Base-by-base conservation (phyloP, 352 stramenopile genomes). In the Thalassiosira pacifica region DNA sequence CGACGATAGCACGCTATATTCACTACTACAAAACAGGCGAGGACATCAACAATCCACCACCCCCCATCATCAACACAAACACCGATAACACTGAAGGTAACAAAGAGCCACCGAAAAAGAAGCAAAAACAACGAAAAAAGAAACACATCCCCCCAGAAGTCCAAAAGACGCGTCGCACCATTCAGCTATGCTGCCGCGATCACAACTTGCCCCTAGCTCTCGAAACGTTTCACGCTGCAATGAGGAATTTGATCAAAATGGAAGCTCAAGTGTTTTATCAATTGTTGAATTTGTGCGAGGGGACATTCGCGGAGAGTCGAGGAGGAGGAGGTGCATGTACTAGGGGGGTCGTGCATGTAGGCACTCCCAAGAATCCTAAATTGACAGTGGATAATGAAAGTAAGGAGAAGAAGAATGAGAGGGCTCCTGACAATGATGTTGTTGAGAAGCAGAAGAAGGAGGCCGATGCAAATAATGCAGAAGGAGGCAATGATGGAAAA, bases 251-350 rank as follows among this genome's bases (percentile, higher is more conserved):
- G 8, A 37, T 93, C 10, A 71, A 73, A 37, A 53, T 95, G 18
- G 92, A 95, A 72, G 57, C 90, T 10, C 88, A 95, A 57, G 83
- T 78, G 1, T 93, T 92, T 83, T 95, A 94, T 71, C 93, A 92
- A 84, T 63, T 95, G n/a, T 53, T 95, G 16, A 94, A 91, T 88
- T 69, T 95, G 27, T 95, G 92, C 77, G 92, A 92, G 70, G 90
- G 92, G 6, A 82, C 53, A 24, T 87, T 94, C 31, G 67, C 40
- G 5, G 80, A 89, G 45, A 70, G 83, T n/a, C n/a, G n/a, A n/a
- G n/a, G n/a, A n/a, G n/a, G n/a, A n/a, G n/a, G n/a, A n/a, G n/a
- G n/a, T n/a, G n/a, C n/a, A n/a, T n/a, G n/a, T n/a, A n/a, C n/a
- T n/a, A n/a, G n/a, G 71, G 53, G 52, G 55, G 52, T 52, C 13